Conservation (phyloP, 306 rosid species). For the Clitoria ternatea region DNA sequence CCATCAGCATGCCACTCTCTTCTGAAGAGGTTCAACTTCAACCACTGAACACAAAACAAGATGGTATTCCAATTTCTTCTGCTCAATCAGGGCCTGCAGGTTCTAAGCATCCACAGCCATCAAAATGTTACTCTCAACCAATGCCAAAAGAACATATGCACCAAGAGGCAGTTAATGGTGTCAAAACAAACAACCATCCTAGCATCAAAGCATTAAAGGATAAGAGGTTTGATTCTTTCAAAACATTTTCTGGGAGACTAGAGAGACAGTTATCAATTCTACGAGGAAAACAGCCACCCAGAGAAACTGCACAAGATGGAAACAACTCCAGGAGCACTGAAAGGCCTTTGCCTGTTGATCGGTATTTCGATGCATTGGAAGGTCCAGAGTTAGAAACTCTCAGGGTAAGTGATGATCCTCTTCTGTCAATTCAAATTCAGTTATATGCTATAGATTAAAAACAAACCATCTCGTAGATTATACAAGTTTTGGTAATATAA, state of each 20-base stretch:
- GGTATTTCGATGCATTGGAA: slow-evolving; percentile 68
- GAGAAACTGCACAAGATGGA: slow-evolving; percentile 18
- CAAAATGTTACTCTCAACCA: slow-evolving; percentile 73
- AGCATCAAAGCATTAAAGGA: slow-evolving; percentile 39
- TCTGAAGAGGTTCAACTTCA: slow-evolving; percentile 32
- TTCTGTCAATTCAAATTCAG: neutral
- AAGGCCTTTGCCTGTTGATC: slow-evolving; percentile 48
- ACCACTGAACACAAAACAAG: slow-evolving; percentile 19
- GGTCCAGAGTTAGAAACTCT: slow-evolving; percentile 73
- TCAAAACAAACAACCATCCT: slow-evolving; percentile 24
- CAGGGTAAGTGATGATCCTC: slow-evolving; percentile 40
- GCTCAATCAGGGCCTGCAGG: neutral
- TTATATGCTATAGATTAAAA: neutral
- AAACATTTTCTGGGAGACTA: slow-evolving; percentile 75
- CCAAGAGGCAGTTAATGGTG: slow-evolving; percentile 7
- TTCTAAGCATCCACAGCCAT: slow-evolving; percentile 20
- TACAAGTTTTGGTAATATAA: neutral
- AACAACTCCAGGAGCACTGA: slow-evolving; percentile 24
- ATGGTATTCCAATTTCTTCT: slow-evolving; percentile 16
- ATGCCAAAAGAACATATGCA: slow-evolving; percentile 31
- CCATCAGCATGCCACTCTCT: slow-evolving; percentile 78
- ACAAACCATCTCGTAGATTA: neutral
- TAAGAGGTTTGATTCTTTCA: slow-evolving; percentile 69
- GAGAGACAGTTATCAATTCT: slow-evolving; percentile 66
- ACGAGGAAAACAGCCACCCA: slow-evolving; percentile 53